Conservation (phyloP, 2,329 filamentous ascomycete species). For the Escovopsis sp. region DNA sequence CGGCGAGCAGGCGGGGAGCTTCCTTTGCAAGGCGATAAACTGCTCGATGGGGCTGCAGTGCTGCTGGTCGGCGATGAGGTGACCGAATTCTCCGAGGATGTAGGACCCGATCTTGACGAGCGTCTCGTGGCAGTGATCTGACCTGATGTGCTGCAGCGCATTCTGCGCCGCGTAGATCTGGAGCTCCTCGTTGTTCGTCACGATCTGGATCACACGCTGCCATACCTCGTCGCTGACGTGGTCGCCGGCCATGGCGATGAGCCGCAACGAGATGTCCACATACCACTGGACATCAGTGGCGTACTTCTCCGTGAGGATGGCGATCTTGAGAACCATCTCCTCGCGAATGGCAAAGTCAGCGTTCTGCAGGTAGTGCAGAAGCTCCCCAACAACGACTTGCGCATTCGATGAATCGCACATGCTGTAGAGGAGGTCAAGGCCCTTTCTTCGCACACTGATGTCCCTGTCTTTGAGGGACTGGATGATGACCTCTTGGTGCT, state of each 20-base stretch:
- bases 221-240: constrained; percentile 98
- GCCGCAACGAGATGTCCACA: constrained; percentile 85
- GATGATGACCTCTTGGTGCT: constrained; percentile 91
- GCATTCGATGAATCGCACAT: constrained; percentile 98
- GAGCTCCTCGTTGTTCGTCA: constrained; percentile 96
- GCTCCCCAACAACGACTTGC: constrained; percentile 80
- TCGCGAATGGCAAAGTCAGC: constrained; percentile 96
- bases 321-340: constrained; percentile 98
- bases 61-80: constrained; percentile 82
- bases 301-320: constrained; percentile 95
- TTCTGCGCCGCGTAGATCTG: constrained; percentile 94
- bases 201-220: constrained; percentile 97
- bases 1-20: constrained; percentile 77
- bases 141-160: constrained; percentile 80
- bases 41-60: constrained; percentile 95
- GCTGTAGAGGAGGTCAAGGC: constrained; percentile 91
- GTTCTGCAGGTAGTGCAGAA: constrained; percentile 86
- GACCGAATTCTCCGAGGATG: constrained; percentile 89
- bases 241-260: constrained; percentile 93
- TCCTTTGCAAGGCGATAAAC: constrained; percentile 79
- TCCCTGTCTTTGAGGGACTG: constrained; percentile 88
- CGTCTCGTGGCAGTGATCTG: constrained; percentile 89
- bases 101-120: constrained; percentile 96
- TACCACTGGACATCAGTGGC: constrained; percentile 99
- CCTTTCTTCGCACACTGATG: constrained; percentile 92